Evolutionary conservation across 2,329 filamentous ascomycete species (phyloP).

Genomic region (Colletotrichum sp.): DNA sequence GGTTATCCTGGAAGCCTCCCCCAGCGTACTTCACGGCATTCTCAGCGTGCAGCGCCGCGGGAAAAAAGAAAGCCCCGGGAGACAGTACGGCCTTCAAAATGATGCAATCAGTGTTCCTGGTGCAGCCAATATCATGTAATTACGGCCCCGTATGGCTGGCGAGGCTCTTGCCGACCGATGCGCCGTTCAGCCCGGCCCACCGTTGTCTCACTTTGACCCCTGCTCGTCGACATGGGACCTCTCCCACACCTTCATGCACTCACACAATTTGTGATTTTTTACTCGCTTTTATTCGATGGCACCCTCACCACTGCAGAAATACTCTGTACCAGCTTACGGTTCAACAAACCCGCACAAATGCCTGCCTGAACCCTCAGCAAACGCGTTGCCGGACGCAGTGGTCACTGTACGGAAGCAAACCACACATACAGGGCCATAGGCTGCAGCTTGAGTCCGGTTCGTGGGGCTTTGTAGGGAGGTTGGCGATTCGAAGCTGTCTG

Average conservation of each 20-base stretch:
- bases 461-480: not conserved
- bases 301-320: not conserved
- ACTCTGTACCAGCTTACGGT: not conserved
- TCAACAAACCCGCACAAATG: not conserved
- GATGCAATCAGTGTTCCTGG: slow-evolving; percentile 19
- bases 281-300: not conserved
- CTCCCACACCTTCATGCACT: slow-evolving; percentile 26
- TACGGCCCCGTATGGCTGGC: slow-evolving; percentile 16
- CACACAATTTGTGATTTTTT: slow-evolving; percentile 16
- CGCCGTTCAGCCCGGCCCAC: slow-evolving; percentile 23
- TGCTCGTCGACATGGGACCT: slow-evolving; percentile 23
- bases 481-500: not conserved
- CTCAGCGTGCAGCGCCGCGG: not conserved
- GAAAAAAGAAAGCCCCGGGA: slow-evolving; percentile 8
- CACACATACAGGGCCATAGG: not conserved
- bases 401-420: not conserved
- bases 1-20: not conserved
- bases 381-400: not conserved
- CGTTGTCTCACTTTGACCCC: slow-evolving; percentile 22
- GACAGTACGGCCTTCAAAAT: slow-evolving; percentile 9
- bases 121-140: slow-evolving; percentile 19
- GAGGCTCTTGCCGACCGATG: slow-evolving; percentile 25
- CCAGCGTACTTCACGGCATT: not conserved
- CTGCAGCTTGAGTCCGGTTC: not conserved
- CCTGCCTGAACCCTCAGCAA: not conserved